phyloP scores from a whole-genome alignment of 768 basidiomycete species.

The Boletus vermiculosoides region DNA sequence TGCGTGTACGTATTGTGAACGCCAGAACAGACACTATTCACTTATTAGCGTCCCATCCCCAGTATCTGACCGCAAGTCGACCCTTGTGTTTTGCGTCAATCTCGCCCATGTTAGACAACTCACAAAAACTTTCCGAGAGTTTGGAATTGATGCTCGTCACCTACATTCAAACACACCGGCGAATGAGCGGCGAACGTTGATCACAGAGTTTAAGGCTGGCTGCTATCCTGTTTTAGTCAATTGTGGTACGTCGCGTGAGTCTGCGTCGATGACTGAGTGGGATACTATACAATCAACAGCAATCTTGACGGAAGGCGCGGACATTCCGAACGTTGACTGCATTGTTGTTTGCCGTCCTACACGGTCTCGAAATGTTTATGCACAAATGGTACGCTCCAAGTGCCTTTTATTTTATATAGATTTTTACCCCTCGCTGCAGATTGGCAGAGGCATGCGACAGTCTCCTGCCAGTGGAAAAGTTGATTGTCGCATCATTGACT shows the following conservation, averaged over 20 bases:
- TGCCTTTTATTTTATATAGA: not conserved
- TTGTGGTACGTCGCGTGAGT: conserved; percentile 57
- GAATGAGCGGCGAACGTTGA: conserved; percentile 58
- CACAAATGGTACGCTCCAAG: conserved; percentile 73
- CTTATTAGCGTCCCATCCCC: not conserved
- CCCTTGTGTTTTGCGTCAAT: conserved; percentile 89
- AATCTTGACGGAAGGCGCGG: conserved; percentile 90
- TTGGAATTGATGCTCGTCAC: conserved; percentile 83
- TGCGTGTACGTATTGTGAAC: conserved; percentile 7
- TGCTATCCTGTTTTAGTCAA: conserved; percentile 86
- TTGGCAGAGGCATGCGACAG: conserved; percentile 88
- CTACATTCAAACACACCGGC: conserved; percentile 68
- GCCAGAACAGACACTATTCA: conserved; percentile 2
- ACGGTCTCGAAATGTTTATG: conserved; percentile 81
- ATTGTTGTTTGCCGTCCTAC: conserved; percentile 87
- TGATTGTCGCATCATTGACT: conserved; percentile 88
- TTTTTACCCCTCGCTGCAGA: conserved; percentile 45
- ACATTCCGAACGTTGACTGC: conserved; percentile 94
- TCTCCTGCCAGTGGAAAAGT: conserved; percentile 77
- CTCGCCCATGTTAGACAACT: conserved; percentile 75
- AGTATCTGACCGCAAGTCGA: conserved; percentile 70
- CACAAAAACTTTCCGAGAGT: conserved; percentile 66
- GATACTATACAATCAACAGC: conserved; percentile 37
- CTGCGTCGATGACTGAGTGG: not conserved
- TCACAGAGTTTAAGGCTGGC: conserved; percentile 67